Percentiles rank a stretch among this genome's conserved stretches.
phyloP scores from a whole-genome alignment of 2,329 filamentous ascomycete species.

The Colletotrichum phormii region DNA sequence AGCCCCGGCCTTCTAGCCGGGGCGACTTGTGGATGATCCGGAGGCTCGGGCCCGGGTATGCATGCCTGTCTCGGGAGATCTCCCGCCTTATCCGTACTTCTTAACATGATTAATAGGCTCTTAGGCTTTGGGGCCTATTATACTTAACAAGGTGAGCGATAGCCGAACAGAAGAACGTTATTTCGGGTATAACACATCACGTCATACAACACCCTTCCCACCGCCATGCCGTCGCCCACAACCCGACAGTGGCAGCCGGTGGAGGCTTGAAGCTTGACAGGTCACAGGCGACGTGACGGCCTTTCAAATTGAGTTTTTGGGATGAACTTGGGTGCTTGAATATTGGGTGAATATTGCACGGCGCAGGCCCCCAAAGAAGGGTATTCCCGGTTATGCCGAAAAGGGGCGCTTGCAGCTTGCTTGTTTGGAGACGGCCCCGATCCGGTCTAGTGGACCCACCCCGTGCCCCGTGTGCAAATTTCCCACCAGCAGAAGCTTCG shows the following conservation, averaged over 20 bases:
- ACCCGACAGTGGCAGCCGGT: neutral
- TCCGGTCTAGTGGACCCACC: constrained; percentile 22
- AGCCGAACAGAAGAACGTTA: neutral
- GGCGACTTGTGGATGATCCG: neutral
- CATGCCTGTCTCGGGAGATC: constrained; percentile 16
- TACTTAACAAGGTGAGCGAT: neutral
- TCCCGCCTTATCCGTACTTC: constrained; percentile 4
- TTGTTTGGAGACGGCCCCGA: constrained; percentile 11
- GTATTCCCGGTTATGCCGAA: constrained; percentile 28
- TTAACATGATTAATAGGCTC: neutral
- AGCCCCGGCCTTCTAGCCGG: neutral
- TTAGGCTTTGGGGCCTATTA: neutral
- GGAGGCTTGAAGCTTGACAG: neutral
- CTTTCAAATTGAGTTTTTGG: neutral
- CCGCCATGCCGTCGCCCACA: neutral
- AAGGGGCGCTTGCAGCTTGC: constrained; percentile 19
- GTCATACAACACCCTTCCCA: neutral
- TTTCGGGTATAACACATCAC: neutral
- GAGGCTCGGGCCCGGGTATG: constrained; percentile 6
- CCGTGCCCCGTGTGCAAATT: constrained; percentile 31
- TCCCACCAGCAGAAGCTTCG: constrained; percentile 27
- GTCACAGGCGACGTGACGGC: neutral
- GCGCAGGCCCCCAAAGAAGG: neutral
- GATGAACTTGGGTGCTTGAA: neutral
- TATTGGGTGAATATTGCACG: too few relatives aligned